Percentiles rank a stretch among this genome's conserved stretches.
Evolutionary conservation across 176 grass and related monocot species (phyloP).

Genomic region (Oryza meyeriana): DNA sequence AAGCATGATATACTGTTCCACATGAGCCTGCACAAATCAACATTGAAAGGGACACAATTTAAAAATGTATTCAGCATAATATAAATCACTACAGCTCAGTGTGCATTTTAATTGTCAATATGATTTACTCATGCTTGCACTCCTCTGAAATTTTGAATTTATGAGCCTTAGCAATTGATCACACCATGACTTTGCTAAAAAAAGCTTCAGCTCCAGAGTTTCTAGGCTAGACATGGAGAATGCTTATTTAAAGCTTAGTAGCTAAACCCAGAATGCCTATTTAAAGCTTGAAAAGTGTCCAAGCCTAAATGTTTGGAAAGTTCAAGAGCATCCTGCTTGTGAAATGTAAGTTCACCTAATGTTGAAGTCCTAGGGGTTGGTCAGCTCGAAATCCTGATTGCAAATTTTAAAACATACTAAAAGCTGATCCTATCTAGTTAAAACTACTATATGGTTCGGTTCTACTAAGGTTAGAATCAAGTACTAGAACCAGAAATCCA

Average conservation of each 20-base stretch:
- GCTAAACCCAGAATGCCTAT: background rate
- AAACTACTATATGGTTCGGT: background rate
- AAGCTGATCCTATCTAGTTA: slow-evolving; percentile 12
- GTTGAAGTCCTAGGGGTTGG: background rate
- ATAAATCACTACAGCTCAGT: background rate
- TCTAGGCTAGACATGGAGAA: background rate
- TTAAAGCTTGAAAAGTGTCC: background rate
- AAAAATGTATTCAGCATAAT: slow-evolving; percentile 15
- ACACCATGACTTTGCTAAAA: background rate
- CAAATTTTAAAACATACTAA: slow-evolving; percentile 17
- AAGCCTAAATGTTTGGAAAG: slow-evolving; percentile 6
- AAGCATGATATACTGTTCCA: slow-evolving; percentile 93
- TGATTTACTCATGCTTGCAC: slow-evolving; percentile 9
- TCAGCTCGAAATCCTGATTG: background rate
- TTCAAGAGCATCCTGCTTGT: background rate
- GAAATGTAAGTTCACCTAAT: slow-evolving; percentile 5
- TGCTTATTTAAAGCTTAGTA: no score
- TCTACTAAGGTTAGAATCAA: background rate
- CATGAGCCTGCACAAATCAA: slow-evolving; percentile 72
- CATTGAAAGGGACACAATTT: slow-evolving; percentile 30
- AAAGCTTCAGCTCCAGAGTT: slow-evolving; percentile 5
- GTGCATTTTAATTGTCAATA: slow-evolving; percentile 5
- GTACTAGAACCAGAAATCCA: slow-evolving; percentile 16
- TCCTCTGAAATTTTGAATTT: background rate
- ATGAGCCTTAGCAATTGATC: background rate